Base-by-base conservation (phyloP, 2,329 filamentous ascomycete species). In the Colletotrichum sp. region DNA sequence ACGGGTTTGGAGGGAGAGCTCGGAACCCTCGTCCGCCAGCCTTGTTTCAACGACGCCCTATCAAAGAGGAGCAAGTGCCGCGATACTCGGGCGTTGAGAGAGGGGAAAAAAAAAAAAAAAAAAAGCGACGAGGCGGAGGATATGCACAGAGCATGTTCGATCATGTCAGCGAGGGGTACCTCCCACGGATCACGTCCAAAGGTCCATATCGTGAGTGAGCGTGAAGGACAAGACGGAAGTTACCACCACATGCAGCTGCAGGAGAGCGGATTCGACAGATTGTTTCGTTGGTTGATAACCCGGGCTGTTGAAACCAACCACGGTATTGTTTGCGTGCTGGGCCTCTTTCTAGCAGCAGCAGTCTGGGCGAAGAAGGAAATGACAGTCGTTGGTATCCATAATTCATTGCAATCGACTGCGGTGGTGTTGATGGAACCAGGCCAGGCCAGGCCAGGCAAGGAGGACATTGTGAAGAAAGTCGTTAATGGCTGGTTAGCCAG, bases 1-100 rank as follows among this genome's bases (percentile, higher is more conserved):
- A 43, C 30, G 32, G 26, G 16, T 16, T 24, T 60, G 64, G 24
- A 34, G n/a, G 8, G 21, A 48, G 60, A 3, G 60, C 6, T 74
- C 30, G 32, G 71, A 65, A 57, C 71, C 34, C 55, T 65, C 67
- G 32, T 26, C 38, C 43, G 58, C 36, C 67, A 66, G 72, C 67
- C 72, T 74, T 65, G 67, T 71, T 71, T 74, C 67, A 74, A 74
- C 60, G 67, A 48, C 67, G 61, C 52, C 60, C 48, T 65, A 71
- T 71, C 36, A 74, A 52, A 71, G 60, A 71, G 26, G 64, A 63
- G 43, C 28, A 34, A 26, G 28, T 24, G 28, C 57, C 15, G 61
- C 57, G 24, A 43, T 71, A 26, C 38, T 34, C 38, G 43, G 43
- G 58, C 32, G 57, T 48, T 58, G 30, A 43, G 38, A n/a, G 16